Conservation (phyloP, 495 filamentous ascomycete genomes). For the Aspergillus conjunctus region DNA sequence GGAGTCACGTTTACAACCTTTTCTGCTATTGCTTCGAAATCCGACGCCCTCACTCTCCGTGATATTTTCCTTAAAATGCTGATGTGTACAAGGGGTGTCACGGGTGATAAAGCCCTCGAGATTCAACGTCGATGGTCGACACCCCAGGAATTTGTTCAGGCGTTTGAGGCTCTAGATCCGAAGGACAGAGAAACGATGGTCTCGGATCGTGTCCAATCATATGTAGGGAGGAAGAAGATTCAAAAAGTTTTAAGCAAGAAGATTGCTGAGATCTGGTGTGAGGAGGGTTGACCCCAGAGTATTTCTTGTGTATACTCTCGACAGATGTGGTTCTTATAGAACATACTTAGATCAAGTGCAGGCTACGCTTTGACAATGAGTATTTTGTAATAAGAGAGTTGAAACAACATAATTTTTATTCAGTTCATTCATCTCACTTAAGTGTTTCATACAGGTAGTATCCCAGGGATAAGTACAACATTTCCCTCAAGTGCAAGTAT, state of each 20-base stretch:
- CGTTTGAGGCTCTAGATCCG: constrained; percentile 58
- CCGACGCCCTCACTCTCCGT: constrained; percentile 68
- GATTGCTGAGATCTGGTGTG: constrained; percentile 75
- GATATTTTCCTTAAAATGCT: constrained; percentile 86
- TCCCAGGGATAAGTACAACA: not conserved
- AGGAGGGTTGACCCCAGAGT: constrained; percentile 20
- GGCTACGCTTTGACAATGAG: not conserved
- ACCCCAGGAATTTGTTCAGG: constrained; percentile 67
- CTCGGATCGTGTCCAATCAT: constrained; percentile 49
- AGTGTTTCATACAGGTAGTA: not conserved
- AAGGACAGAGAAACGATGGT: constrained; percentile 55
- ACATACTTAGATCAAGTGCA: not conserved
- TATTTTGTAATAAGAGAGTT: not conserved
- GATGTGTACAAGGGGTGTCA: constrained; percentile 79
- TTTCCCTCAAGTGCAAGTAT: not conserved
- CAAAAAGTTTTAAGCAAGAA: constrained; percentile 63
- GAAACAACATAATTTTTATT: too few relatives aligned
- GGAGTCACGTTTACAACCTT: constrained; percentile 75
- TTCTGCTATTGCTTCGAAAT: constrained; percentile 71
- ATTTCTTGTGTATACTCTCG: not conserved
- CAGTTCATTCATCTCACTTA: not conserved
- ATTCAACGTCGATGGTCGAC: constrained; percentile 77
- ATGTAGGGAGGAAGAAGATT: constrained; percentile 71
- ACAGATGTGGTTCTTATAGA: not conserved
- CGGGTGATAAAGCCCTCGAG: constrained; percentile 78